A percentile compares a stretch with the other conserved stretches of the same genome.
Conservation (phyloP, 305 asterid species). For the Fraxinus xanthoxyloides region DNA sequence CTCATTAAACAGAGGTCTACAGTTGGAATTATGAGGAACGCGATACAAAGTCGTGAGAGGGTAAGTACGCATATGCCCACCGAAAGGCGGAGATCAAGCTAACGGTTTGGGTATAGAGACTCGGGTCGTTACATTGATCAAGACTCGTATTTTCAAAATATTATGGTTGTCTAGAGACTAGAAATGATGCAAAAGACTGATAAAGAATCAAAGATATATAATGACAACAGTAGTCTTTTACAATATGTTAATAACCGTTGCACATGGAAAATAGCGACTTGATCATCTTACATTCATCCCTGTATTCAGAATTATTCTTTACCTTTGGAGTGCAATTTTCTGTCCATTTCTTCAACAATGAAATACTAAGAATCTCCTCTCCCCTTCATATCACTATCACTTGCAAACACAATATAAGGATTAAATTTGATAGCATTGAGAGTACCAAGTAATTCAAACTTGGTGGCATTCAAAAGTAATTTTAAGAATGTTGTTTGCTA, state of each 20-base stretch:
- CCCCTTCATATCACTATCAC: slow-evolving; percentile 53
- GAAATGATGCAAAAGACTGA: neutral
- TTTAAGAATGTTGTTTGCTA: slow-evolving; percentile 41
- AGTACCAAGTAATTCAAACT: slow-evolving; percentile 26
- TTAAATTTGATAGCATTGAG: slow-evolving; percentile 35
- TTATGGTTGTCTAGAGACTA: neutral
- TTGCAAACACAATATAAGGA: slow-evolving; percentile 60
- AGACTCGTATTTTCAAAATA: neutral
- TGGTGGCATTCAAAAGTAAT: slow-evolving; percentile 34
- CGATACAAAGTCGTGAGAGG: too few relatives aligned
- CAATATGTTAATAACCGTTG: slow-evolving; percentile 8
- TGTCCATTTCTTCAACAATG: slow-evolving; percentile 50
- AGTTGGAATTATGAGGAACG: too few relatives aligned
- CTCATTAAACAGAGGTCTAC: too few relatives aligned
- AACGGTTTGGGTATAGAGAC: neutral
- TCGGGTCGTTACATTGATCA: neutral
- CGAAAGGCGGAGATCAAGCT: neutral
- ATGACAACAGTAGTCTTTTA: neutral
- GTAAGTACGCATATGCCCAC: too few relatives aligned
- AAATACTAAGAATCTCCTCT: slow-evolving; percentile 47
- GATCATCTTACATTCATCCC: slow-evolving; percentile 30
- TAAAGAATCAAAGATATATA: neutral
- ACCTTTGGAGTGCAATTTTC: slow-evolving; percentile 47
- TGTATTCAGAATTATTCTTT: slow-evolving; percentile 34
- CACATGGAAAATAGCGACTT: slow-evolving; percentile 28